Percentiles rank a stretch among this genome's conserved stretches.
Conservation (phyloP, 2,329 filamentous ascomycete genomes). For the Exserohilum turcica region DNA sequence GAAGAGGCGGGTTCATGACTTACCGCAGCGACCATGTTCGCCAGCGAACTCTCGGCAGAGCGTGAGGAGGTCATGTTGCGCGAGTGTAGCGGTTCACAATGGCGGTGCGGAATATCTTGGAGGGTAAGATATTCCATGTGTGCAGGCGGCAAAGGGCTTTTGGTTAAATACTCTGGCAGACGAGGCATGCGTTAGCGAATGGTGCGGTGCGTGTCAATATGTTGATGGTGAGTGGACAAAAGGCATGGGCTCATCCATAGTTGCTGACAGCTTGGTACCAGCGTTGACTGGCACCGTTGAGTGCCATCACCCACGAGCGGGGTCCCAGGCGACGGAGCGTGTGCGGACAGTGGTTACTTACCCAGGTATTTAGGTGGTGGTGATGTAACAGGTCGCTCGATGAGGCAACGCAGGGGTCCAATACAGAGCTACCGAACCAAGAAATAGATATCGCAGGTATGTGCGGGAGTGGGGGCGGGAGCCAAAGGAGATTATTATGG, state of each 20-base stretch:
- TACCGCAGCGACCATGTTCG: conserved; percentile 38
- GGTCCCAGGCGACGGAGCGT: neutral
- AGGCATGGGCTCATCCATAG: conserved; percentile 9
- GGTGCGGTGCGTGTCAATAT: conserved; percentile 1
- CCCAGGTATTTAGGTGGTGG: conserved; percentile 15
- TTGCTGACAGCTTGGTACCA: conserved; percentile 19
- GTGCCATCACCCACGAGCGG: conserved; percentile 9
- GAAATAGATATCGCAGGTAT: conserved; percentile 12
- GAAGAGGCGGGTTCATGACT: conserved; percentile 22
- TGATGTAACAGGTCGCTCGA: conserved; percentile 15
- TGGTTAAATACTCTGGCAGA: conserved; percentile 19
- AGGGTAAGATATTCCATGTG: conserved; percentile 48
- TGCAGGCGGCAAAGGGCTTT: conserved; percentile 2
- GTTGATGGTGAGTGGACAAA: conserved; percentile 10
- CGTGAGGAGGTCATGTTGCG: conserved; percentile 37
- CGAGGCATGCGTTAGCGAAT: conserved; percentile 6
- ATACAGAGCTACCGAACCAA: conserved; percentile 14
- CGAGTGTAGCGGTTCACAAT: conserved; percentile 34
- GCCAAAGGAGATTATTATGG: conserved; percentile 14
- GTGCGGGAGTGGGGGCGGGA: conserved; percentile 7
- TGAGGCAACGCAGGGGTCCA: conserved; percentile 6
- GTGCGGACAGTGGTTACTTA: conserved; percentile 5
- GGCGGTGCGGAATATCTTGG: conserved; percentile 46
- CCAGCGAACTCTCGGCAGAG: conserved; percentile 29
- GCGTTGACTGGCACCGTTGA: conserved; percentile 11